Evolutionary conservation across 1,284 basidiomycete genomes (phyloP).

Genomic region (Athelia sp.): DNA sequence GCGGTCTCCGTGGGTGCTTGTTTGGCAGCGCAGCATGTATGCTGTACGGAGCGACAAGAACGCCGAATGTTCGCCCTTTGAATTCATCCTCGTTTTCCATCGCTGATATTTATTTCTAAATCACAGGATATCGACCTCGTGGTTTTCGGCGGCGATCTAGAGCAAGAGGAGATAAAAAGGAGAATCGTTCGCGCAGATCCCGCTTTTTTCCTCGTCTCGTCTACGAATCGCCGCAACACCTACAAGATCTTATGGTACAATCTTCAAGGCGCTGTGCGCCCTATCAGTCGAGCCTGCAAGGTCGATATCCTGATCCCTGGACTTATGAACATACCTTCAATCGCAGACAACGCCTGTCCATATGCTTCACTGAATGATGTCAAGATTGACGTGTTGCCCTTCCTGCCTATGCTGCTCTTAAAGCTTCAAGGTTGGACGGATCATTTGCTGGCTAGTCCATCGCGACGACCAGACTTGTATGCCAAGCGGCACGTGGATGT

Average conservation of each 20-base stretch:
- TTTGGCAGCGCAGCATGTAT: slow-evolving; percentile 23
- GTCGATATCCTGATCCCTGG: slow-evolving; percentile 48
- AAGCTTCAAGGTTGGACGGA: slow-evolving; percentile 50
- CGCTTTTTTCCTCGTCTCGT: slow-evolving; percentile 35
- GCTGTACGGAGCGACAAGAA: slow-evolving; percentile 17
- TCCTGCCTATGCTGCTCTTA: slow-evolving; percentile 38
- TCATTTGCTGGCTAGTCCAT: slow-evolving; percentile 29
- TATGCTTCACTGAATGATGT: slow-evolving; percentile 10
- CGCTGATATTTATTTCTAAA: neutral
- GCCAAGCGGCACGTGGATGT: slow-evolving; percentile 37
- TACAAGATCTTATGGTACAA: slow-evolving; percentile 43
- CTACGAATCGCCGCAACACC: slow-evolving; percentile 32
- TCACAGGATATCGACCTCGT: slow-evolving; percentile 48
- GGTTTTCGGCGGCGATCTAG: slow-evolving; percentile 28
- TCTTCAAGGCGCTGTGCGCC: slow-evolving; percentile 12
- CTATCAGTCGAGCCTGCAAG: slow-evolving; percentile 32
- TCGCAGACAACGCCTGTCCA: slow-evolving; percentile 25
- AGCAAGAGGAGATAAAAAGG: slow-evolving; percentile 37
- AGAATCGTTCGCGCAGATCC: slow-evolving; percentile 27
- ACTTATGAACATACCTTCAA: slow-evolving; percentile 35
- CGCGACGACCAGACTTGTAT: slow-evolving; percentile 24
- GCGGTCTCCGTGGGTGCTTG: slow-evolving; percentile 9
- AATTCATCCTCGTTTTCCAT: neutral
- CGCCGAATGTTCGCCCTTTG: slow-evolving; percentile 16
- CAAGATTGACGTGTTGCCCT: slow-evolving; percentile 38